Percentiles rank a stretch among this genome's conserved stretches.
These are phyloP conservation scores for Penicillium cinerascens DNA, from an alignment of 495 filamentous ascomycete species.

Conservation along the genomic window DNA sequence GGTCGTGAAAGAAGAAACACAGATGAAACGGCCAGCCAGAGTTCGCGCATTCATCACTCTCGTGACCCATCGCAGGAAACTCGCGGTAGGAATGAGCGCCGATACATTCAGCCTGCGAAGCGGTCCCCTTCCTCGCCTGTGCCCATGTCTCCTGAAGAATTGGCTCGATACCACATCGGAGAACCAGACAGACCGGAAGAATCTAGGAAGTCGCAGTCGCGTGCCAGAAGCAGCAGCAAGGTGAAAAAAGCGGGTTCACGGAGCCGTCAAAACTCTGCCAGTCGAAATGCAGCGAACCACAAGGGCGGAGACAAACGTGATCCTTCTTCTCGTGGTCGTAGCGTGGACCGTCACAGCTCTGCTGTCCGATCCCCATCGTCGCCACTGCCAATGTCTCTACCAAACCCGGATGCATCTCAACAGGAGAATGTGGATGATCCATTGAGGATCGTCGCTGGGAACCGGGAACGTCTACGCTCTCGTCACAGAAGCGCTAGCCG, in stretches of 20 bases:
- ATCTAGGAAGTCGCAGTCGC: slow-evolving; percentile 40
- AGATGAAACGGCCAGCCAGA: slow-evolving; percentile 46
- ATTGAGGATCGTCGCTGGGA: slow-evolving; percentile 56
- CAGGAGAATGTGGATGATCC: slow-evolving; percentile 52
- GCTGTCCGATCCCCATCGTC: slow-evolving; percentile 73
- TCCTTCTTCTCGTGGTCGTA: slow-evolving; percentile 47
- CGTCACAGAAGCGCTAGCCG: slow-evolving; percentile 53
- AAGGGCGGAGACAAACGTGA: slow-evolving; percentile 42
- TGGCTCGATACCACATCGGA: slow-evolving; percentile 54
- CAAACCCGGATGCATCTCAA: slow-evolving; percentile 30
- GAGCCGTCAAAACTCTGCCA: slow-evolving; percentile 39
- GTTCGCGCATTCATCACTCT: slow-evolving; percentile 41
- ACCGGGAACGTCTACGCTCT: slow-evolving; percentile 58
- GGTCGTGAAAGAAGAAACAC: slow-evolving; percentile 58
- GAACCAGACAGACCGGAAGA: slow-evolving; percentile 43
- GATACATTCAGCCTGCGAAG: slow-evolving; percentile 77
- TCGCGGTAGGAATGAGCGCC: slow-evolving; percentile 59
- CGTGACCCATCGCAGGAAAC: slow-evolving; percentile 66
- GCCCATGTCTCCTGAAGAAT: slow-evolving; percentile 86
- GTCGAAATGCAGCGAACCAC: slow-evolving; percentile 44
- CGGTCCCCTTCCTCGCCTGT: slow-evolving; percentile 85
- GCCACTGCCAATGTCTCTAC: slow-evolving; percentile 64
- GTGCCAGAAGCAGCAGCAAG: slow-evolving; percentile 36
- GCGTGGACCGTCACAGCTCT: slow-evolving; percentile 54
- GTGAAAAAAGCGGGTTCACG: slow-evolving; percentile 36